These are phyloP conservation scores for Ilex asprella DNA, from an alignment of 257 asterid genomes.

Conservation along the genomic window DNA sequence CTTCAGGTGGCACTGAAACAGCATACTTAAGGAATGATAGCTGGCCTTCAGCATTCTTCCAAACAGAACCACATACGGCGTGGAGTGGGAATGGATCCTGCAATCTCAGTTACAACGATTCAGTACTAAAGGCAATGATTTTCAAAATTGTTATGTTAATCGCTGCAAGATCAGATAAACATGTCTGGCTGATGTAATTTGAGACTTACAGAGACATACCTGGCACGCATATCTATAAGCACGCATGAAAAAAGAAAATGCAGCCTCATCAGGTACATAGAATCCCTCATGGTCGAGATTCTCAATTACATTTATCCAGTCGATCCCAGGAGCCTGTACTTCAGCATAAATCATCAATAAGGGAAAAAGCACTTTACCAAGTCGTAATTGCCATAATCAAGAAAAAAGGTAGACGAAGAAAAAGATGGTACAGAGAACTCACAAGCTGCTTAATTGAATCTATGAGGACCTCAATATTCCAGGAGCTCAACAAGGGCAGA, in stretches of 20 bases:
- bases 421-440: slow-evolving; percentile 21
- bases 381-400: not conserved
- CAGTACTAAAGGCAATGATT: not conserved
- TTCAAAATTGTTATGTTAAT: not conserved
- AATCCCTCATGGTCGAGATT: slow-evolving; percentile 94
- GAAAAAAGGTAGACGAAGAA: not conserved
- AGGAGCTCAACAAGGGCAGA: slow-evolving; percentile 43
- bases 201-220: slow-evolving; percentile 30
- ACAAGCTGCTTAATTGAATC: slow-evolving; percentile 92
- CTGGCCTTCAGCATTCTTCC: slow-evolving; percentile 98
- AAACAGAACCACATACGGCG: slow-evolving; percentile 77
- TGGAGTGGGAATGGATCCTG: slow-evolving; percentile 94
- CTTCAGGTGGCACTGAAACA: slow-evolving; percentile 69
- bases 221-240: slow-evolving; percentile 70
- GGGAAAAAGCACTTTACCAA: not conserved
- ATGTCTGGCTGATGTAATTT: not conserved
- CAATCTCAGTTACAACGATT: slow-evolving; percentile 5
- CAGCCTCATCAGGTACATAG: slow-evolving; percentile 61
- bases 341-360: slow-evolving; percentile 5
- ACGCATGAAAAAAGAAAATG: slow-evolving; percentile 84
- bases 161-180: not conserved
- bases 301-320: slow-evolving; percentile 73
- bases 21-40: slow-evolving; percentile 83
- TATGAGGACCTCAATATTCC: slow-evolving; percentile 74
- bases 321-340: slow-evolving; percentile 69